phyloP scores from a whole-genome alignment of 805 yeast species.

The Scheffersomyces lignosus region DNA sequence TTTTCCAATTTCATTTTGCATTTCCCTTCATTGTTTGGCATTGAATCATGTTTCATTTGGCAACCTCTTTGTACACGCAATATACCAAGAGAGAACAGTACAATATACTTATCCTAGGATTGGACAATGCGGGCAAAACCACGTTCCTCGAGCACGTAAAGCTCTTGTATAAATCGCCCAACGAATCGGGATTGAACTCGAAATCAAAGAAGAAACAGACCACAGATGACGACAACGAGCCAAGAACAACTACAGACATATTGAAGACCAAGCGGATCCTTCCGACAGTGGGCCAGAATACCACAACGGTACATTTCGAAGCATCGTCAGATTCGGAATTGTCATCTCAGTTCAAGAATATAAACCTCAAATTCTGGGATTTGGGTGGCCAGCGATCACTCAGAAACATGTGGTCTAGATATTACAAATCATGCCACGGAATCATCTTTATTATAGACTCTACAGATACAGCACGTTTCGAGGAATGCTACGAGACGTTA shows the following conservation, averaged over 20 bases:
- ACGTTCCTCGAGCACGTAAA: conserved; percentile 41
- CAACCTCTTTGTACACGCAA: conserved; percentile 44
- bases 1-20: too few relatives aligned
- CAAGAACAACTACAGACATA: conserved; percentile 19
- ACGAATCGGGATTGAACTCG: conserved; percentile 15
- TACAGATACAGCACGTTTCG: conserved; percentile 76
- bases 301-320: conserved; percentile 40
- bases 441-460: conserved; percentile 92
- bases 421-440: conserved; percentile 84
- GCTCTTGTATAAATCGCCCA: conserved; percentile 34
- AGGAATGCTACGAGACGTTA: conserved; percentile 75
- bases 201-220: conserved; percentile 12
- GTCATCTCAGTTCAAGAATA: conserved; percentile 37
- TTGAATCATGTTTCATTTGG: conserved; percentile 45
- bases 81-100: conserved; percentile 48
- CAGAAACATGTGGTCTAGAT: conserved; percentile 83
- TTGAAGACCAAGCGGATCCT: conserved; percentile 58
- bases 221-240: conserved; percentile 6
- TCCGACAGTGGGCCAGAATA: conserved; percentile 96
- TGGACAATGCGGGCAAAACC: conserved; percentile 96
- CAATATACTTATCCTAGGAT: conserved; percentile 70
- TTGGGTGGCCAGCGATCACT: conserved; percentile 93
- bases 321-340: conserved; percentile 34
- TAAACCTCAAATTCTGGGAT: conserved; percentile 86
- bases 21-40: too few relatives aligned